Conservation (phyloP, 75 land plant species). For the Picea glauca region DNA sequence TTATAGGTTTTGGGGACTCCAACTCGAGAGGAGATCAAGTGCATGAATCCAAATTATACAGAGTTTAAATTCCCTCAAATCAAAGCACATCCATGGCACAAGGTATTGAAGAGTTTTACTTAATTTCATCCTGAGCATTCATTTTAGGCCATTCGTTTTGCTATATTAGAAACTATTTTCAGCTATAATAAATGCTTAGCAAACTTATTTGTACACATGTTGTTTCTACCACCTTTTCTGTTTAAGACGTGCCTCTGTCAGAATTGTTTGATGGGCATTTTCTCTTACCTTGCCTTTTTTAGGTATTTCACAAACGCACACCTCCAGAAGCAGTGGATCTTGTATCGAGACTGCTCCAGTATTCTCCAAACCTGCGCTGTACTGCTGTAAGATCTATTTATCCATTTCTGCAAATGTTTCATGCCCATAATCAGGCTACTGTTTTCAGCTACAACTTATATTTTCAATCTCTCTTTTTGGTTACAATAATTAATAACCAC, state of each 20-base stretch:
- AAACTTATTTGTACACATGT: neutral
- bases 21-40: conserved; percentile 85
- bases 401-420: too few species aligned
- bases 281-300: neutral
- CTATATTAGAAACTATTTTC: neutral
- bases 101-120: conserved; percentile 28
- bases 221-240: neutral
- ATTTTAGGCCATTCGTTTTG: neutral
- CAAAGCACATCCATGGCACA: conserved; percentile 94
- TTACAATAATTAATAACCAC: too few species aligned
- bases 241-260: neutral
- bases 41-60: conserved; percentile 92
- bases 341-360: conserved; percentile 81
- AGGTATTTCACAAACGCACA: conserved; percentile 90
- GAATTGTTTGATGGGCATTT: neutral
- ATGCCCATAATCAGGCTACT: too few species aligned
- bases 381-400: conserved; percentile 72
- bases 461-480: too few species aligned
- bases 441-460: too few species aligned
- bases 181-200: neutral
- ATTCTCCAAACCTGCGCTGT: conserved; percentile 88
- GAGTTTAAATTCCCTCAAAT: conserved; percentile 89
- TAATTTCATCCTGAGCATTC: neutral
- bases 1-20: conserved; percentile 83
- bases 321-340: conserved; percentile 96